Evolutionary conservation across 1,284 basidiomycete genomes (phyloP), one percentile per base, ranked within the genome.

Genomic region (Cystobasidium sp.): DNA sequence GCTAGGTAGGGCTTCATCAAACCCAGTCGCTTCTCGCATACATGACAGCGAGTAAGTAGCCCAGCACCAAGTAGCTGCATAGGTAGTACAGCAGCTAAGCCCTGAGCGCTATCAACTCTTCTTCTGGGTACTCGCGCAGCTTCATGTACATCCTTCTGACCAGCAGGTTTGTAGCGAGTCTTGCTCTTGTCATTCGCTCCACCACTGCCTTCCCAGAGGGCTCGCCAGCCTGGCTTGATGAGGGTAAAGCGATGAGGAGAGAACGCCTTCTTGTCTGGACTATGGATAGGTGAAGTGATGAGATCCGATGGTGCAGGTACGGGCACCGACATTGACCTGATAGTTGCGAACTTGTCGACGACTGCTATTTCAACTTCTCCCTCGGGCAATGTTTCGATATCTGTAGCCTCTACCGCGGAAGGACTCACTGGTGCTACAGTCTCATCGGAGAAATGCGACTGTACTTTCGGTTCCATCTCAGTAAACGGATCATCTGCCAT

Each of bases 21-120:
- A 16, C 92, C 92, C 59, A 95, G 85, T 63, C 90, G 84, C 85
- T 93, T 94, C 62, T 82, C 80, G 80, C 93, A 95, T 9, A 93
- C 84, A 80, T 91, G 90, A 80, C 93, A 95, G 80, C 90, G 93
- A 55, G 88, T 46, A 18, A 75, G 58, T 8, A 75, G 39, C 6
- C 73, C 86, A 41, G 78, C 76, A 16, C 69, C 77, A 93, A 87
- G 78, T 92, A 84, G 63, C 92, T 91, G 62, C 93, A 85, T 12
- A 91, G 89, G 78, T 87, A 90, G 89, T 89, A 91, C 61, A n/a
- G 49, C 63, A 2, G 70, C 63, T 16, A 59, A 24, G 18, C 49
- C 63, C 22, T 37, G 10, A 6, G 47, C 72, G n/a, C 31, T 46
- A 24, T 44, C 55, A 18, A 10, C 20, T 49, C 52, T 3, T 51